Evolutionary conservation across 148 eudicot species (phyloP).

Genomic region (Arbutus unedo): DNA sequence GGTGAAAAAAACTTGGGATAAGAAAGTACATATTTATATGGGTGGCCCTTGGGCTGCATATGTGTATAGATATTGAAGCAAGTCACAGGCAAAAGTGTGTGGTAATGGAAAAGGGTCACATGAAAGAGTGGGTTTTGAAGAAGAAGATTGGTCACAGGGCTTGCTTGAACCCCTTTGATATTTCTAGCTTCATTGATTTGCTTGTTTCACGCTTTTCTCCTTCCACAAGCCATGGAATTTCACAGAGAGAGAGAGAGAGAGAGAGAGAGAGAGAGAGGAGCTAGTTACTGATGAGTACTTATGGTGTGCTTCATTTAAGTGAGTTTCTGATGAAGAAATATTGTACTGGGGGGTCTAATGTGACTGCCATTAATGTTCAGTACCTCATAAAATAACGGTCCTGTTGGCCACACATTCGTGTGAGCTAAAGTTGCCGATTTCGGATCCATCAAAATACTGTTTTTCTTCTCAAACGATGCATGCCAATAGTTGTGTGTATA

Average conservation of each 20-base stretch:
- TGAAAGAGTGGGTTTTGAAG: slow-evolving; percentile 26
- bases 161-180: slow-evolving; percentile 3
- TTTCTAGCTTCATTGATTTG: neutral
- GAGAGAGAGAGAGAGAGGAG: neutral
- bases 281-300: neutral
- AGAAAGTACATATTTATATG: neutral
- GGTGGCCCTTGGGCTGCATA: slow-evolving; percentile 15
- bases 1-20: neutral
- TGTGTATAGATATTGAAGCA: slow-evolving; percentile 32
- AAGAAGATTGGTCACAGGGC: slow-evolving; percentile 31
- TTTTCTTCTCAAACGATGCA: too few species aligned
- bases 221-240: neutral
- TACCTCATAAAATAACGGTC: neutral
- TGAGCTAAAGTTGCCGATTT: too few species aligned
- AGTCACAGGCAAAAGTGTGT: slow-evolving; percentile 40
- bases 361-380: slow-evolving; percentile 17
- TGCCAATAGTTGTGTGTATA: too few species aligned
- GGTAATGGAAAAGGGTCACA: slow-evolving; percentile 23
- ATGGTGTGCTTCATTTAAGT: neutral
- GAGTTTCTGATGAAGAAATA: neutral
- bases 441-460: too few species aligned
- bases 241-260: neutral
- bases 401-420: too few species aligned
- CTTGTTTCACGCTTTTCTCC: neutral
- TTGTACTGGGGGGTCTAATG: neutral